phyloP scores from a whole-genome alignment of 2,329 filamentous ascomycete genomes.

The Pseudogymnoascus sp. region DNA sequence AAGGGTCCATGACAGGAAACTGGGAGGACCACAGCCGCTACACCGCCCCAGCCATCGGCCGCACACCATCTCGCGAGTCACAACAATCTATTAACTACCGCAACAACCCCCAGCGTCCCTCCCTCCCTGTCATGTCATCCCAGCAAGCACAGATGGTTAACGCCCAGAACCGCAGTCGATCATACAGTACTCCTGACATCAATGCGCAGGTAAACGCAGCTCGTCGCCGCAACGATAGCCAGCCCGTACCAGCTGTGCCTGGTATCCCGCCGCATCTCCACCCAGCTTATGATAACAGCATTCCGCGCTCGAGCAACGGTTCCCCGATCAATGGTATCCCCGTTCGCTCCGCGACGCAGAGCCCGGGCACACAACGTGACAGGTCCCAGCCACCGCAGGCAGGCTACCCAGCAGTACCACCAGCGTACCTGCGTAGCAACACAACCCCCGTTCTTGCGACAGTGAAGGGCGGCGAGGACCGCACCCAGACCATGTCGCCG shows the following conservation, averaged over 20 bases:
- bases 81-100: constrained; percentile 55
- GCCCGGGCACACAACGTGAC: constrained; percentile 58
- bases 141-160: constrained; percentile 39
- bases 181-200: constrained; percentile 92
- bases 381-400: constrained; percentile 44
- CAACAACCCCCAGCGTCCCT: constrained; percentile 63
- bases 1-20: constrained; percentile 55
- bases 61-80: constrained; percentile 70
- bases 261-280: constrained; percentile 66
- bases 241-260: constrained; percentile 58
- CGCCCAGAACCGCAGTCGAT: constrained; percentile 65
- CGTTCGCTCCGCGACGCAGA: constrained; percentile 60
- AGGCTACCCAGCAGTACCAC: constrained; percentile 37
- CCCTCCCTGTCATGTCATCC: constrained; percentile 62
- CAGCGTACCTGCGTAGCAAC: constrained; percentile 27
- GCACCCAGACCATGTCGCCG: constrained; percentile 38
- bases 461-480: constrained; percentile 28
- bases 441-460: constrained; percentile 17
- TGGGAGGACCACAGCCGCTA: constrained; percentile 74
- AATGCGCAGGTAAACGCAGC: constrained; percentile 54
- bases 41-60: constrained; percentile 78
- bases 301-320: constrained; percentile 72
- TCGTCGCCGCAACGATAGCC: constrained; percentile 35
- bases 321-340: constrained; percentile 65
- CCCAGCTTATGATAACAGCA: constrained; percentile 48